Conservation (phyloP, 768 basidiomycete species). For the Xerocomus spinulosus region DNA sequence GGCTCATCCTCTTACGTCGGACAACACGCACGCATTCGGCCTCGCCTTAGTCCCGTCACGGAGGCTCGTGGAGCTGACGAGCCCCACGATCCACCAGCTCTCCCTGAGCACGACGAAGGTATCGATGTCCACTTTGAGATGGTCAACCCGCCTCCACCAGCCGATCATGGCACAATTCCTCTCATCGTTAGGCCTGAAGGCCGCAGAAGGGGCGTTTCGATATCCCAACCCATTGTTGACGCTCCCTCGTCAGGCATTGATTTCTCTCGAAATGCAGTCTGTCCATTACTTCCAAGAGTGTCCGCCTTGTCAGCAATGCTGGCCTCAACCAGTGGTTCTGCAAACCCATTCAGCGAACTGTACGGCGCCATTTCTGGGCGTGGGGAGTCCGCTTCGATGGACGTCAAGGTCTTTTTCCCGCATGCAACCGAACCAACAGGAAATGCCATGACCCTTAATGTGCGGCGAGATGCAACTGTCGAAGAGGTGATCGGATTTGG, state of each 20-base stretch:
- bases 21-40: constrained; percentile 34
- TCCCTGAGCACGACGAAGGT: constrained; percentile 18
- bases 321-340: constrained; percentile 52
- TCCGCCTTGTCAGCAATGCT: constrained; percentile 76
- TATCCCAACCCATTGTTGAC: constrained; percentile 22
- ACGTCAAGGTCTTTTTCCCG: constrained; percentile 82
- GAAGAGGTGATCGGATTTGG: constrained; percentile 96
- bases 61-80: constrained; percentile 42
- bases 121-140: constrained; percentile 53
- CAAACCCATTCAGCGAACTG: constrained; percentile 84
- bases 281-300: constrained; percentile 38
- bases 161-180: constrained; percentile 16
- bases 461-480: constrained; percentile 83
- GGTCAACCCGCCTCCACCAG: constrained; percentile 39
- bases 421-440: constrained; percentile 59
- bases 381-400: constrained; percentile 55
- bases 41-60: constrained; percentile 60
- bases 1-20: constrained; percentile 44
- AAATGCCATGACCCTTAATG: constrained; percentile 65
- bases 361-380: constrained; percentile 85
- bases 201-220: constrained; percentile 28
- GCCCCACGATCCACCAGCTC: constrained; percentile 21
- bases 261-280: constrained; percentile 53
- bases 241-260: constrained; percentile 26
- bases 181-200: constrained; percentile 21